phyloP scores from a whole-genome alignment of 2,329 filamentous ascomycete genomes.

The Coniella lustricola region DNA sequence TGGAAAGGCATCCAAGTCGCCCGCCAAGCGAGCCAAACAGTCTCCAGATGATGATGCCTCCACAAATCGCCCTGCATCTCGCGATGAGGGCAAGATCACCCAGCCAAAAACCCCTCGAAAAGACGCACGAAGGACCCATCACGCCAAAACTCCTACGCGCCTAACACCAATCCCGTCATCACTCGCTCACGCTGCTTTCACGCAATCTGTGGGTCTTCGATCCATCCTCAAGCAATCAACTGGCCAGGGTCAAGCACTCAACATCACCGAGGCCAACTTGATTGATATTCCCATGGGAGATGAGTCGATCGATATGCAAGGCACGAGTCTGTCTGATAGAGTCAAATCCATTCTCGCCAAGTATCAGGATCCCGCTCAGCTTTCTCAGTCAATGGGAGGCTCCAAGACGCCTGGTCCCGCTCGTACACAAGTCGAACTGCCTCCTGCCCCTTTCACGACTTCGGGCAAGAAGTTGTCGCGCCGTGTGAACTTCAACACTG shows the following conservation, averaged over 20 bases:
- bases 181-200: slow-evolving; percentile 51
- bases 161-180: slow-evolving; percentile 74
- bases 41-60: slow-evolving; percentile 63
- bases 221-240: slow-evolving; percentile 44
- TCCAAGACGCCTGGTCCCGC: slow-evolving; percentile 42
- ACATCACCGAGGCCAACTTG: slow-evolving; percentile 33
- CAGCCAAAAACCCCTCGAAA: slow-evolving; percentile 39
- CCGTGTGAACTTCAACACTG: slow-evolving; percentile 73
- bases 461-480: slow-evolving; percentile 62
- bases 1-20: slow-evolving; percentile 29
- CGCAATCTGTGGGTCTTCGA: slow-evolving; percentile 37
- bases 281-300: slow-evolving; percentile 27
- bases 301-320: slow-evolving; percentile 34
- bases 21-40: slow-evolving; percentile 66
- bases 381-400: slow-evolving; percentile 30
- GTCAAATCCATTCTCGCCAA: slow-evolving; percentile 52
- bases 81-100: slow-evolving; percentile 42
- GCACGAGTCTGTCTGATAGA: slow-evolving; percentile 45
- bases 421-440: slow-evolving; percentile 45
- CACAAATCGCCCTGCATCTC: slow-evolving; percentile 52
- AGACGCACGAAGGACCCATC: slow-evolving; percentile 30
- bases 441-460: slow-evolving; percentile 50
- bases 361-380: slow-evolving; percentile 31
- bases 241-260: slow-evolving; percentile 44
- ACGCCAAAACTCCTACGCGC: slow-evolving; percentile 44